These are phyloP conservation scores for Daedaleopsis nitida DNA, from an alignment of 768 basidiomycete genomes.

Conservation along the genomic window DNA sequence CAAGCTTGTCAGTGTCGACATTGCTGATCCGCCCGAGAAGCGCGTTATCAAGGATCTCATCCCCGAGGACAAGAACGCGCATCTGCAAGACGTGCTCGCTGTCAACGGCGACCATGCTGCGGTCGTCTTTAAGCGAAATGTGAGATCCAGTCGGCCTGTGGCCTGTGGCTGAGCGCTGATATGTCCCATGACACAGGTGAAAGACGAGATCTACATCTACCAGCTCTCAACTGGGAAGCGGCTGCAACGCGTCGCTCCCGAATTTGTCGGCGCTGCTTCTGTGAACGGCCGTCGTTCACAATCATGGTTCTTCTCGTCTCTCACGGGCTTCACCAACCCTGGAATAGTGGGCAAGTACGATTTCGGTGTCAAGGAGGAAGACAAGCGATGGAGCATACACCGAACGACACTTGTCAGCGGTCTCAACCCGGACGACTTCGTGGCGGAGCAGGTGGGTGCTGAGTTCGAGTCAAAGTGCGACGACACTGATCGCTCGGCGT, in stretches of 20 bases:
- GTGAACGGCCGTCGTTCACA: constrained; percentile 54
- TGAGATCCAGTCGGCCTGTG: constrained; percentile 33
- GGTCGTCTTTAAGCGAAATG: constrained; percentile 72
- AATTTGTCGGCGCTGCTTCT: constrained; percentile 67
- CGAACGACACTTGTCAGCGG: constrained; percentile 60
- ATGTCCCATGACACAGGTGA: constrained; percentile 53
- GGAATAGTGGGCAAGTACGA: constrained; percentile 66
- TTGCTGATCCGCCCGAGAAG: constrained; percentile 44
- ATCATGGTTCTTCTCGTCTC: constrained; percentile 61
- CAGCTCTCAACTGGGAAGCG: constrained; percentile 50
- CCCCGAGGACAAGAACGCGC: constrained; percentile 65
- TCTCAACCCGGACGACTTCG: constrained; percentile 67
- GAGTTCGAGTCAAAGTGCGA: not conserved
- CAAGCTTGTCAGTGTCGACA: constrained; percentile 66
- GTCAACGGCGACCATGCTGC: constrained; percentile 60
- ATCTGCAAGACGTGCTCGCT: constrained; percentile 50
- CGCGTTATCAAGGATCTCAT: constrained; percentile 60
- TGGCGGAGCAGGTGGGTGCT: constrained; percentile 54
- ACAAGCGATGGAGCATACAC: constrained; percentile 61
- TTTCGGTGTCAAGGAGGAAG: constrained; percentile 43
- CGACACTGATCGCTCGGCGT: not conserved
- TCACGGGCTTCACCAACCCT: constrained; percentile 74
- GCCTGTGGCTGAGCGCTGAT: not conserved
- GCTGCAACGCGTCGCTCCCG: constrained; percentile 56
- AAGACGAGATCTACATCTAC: constrained; percentile 79